Conservation (phyloP, 495 filamentous ascomycete species). For the Rusavskia elegans region DNA sequence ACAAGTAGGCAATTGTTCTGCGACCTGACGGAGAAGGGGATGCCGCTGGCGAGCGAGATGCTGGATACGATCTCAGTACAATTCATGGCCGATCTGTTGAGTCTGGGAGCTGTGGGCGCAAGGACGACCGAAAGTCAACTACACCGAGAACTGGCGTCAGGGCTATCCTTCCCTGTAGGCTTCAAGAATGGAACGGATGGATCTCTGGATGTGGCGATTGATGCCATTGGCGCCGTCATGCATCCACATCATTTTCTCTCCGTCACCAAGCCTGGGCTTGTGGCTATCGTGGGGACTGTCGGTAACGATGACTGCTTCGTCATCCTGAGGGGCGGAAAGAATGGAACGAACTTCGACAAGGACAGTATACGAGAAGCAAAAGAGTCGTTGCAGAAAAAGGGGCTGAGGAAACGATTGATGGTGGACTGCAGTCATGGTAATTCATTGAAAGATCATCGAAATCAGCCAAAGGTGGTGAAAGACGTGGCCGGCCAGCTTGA, state of each 20-base stretch:
- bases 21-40: constrained; percentile 68
- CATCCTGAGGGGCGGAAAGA: constrained; percentile 79
- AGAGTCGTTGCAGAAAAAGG: constrained; percentile 70
- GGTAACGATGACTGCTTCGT: constrained; percentile 97
- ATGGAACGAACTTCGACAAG: constrained; percentile 88
- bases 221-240: constrained; percentile 84
- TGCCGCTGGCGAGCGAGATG: constrained; percentile 96
- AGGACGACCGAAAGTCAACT: constrained; percentile 95
- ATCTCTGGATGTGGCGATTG: constrained; percentile 84
- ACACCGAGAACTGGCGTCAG: constrained; percentile 90
- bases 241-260: constrained; percentile 95
- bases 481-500: constrained; percentile 70
- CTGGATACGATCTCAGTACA: constrained; percentile 95
- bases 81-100: constrained; percentile 90
- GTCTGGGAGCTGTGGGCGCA: constrained; percentile 87
- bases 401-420: constrained; percentile 82
- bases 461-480: constrained; percentile 86
- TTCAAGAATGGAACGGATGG: constrained; percentile 99
- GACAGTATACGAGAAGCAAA: constrained; percentile 65
- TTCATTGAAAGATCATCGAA: constrained; percentile 50
- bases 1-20: constrained; percentile 79
- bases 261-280: constrained; percentile 96
- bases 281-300: constrained; percentile 79
- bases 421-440: constrained; percentile 91
- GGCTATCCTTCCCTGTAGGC: constrained; percentile 91